These are phyloP conservation scores for Przewalskia tangutica DNA, from an alignment of 257 asterid species.

Conservation along the genomic window DNA sequence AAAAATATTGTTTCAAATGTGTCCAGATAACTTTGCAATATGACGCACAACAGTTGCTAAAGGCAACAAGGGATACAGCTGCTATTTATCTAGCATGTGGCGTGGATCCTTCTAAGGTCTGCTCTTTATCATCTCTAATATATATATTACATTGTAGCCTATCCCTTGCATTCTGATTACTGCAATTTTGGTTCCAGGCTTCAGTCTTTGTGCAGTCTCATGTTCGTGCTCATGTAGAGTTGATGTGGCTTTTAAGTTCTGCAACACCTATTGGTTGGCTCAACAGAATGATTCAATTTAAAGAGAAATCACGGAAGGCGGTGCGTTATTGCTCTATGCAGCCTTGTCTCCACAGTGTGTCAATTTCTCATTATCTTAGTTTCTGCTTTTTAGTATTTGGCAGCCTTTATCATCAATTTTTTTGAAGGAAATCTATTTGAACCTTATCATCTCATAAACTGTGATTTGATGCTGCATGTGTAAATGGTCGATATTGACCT, in stretches of 20 bases:
- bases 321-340: constrained; percentile 39
- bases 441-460: background rate
- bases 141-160: background rate
- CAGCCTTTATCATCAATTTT: background rate
- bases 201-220: constrained; percentile 99
- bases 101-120: constrained; percentile 79
- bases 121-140: constrained; percentile 3
- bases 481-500: background rate
- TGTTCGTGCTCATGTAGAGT: constrained; percentile 85
- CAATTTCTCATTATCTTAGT: background rate
- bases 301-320: constrained; percentile 84
- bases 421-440: background rate
- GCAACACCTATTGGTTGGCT: constrained; percentile 95
- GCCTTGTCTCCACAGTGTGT: background rate
- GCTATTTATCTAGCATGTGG: constrained; percentile 99
- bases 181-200: constrained; percentile 47
- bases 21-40: constrained; percentile 83
- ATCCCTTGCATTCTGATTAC: constrained; percentile 1
- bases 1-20: constrained; percentile 1
- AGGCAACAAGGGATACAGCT: constrained; percentile 85
- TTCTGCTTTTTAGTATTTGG: background rate
- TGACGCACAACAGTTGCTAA: constrained; percentile 63
- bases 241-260: constrained; percentile 94
- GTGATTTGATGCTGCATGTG: background rate
- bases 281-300: constrained; percentile 89